Evolutionary conservation across 1,139 yeast species (phyloP), one percentile per base, ranked within the genome.

Genomic region (Taiozyma sp.): DNA sequence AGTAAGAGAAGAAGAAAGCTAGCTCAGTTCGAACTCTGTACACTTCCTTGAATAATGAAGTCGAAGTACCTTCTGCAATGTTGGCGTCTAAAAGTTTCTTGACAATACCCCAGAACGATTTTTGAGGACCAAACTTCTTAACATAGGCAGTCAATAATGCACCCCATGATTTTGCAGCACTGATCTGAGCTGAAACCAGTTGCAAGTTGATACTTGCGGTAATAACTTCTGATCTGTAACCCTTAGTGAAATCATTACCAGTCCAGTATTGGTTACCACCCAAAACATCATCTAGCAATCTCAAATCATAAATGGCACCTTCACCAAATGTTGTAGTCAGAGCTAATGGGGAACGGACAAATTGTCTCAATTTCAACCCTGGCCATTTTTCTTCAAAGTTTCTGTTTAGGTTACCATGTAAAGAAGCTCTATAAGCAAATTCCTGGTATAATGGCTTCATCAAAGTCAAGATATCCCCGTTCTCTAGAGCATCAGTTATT

Each of bases 101-200:
- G 3, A 82, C 75, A 50, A 82, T 70, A 27, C 68, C 68, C 58
- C 80, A 65, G 57, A 78, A 75, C 1, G 73, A 65, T 0, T 67
- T 50, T 16, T 80, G 61, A 1, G 65, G 62, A 5, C 60, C 60
- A 44, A 57, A 63, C 22, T 69, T 71, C 55, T 66, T 75, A 50
- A 76, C 78, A 57, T 79, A 79, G 0, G 95, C 81, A 0, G 95
- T 84, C 32, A 87, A 57, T 16, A 91, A 70, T 1, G 93, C 91
- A 48, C 95, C 92, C 78, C 87, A 83, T 0, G 96, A 80, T 62
- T 84, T 84, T 4, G 89, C 84, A 29, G 87, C 79, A 4, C 80
- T 72, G 24, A 84, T 73, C 63, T 90, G 96, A 1, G 93, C 79
- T 48, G 82, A 78, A 23, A 84, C 74, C 63, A 75, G 78, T 55